These are phyloP conservation scores for Spergularia bocconei DNA, from an alignment of 148 eudicot species.

Conservation along the genomic window DNA sequence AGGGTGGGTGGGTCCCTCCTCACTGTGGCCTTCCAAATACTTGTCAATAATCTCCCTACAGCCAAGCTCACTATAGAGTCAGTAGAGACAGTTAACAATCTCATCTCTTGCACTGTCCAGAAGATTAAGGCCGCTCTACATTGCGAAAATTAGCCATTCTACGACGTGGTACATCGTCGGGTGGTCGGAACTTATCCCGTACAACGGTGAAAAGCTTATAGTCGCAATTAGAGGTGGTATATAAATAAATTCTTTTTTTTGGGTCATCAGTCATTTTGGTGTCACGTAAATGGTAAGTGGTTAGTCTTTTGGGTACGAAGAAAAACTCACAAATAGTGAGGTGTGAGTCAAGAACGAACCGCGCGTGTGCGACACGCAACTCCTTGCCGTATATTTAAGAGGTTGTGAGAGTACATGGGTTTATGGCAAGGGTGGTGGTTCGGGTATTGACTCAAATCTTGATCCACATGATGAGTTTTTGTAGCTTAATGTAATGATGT, in stretches of 20 bases:
- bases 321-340: slow-evolving; percentile 30
- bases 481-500: slow-evolving; percentile 17
- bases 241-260: slow-evolving; percentile 21
- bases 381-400: slow-evolving; percentile 28
- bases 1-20: slow-evolving; percentile 64
- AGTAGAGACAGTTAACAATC: slow-evolving; percentile 83
- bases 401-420: neutral
- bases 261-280: neutral
- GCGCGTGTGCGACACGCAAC: slow-evolving; percentile 30
- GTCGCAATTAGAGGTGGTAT: neutral
- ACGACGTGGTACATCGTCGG: neutral
- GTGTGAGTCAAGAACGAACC: slow-evolving; percentile 99
- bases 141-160: slow-evolving; percentile 57
- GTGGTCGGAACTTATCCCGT: no score
- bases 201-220: no score
- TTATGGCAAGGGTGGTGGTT: slow-evolving; percentile 69
- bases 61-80: slow-evolving; percentile 94
- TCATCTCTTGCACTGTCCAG: slow-evolving; percentile 85
- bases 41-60: slow-evolving; percentile 84
- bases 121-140: slow-evolving; percentile 79
- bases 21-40: slow-evolving; percentile 83
- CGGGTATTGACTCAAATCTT: slow-evolving; percentile 92
- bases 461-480: slow-evolving; percentile 24
- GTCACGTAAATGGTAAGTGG: neutral
- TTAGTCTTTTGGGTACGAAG: neutral